Evolutionary conservation across 139 green algal species (phyloP), one percentile per base, ranked within the genome.

Genomic region (Trebouxia sp.): DNA sequence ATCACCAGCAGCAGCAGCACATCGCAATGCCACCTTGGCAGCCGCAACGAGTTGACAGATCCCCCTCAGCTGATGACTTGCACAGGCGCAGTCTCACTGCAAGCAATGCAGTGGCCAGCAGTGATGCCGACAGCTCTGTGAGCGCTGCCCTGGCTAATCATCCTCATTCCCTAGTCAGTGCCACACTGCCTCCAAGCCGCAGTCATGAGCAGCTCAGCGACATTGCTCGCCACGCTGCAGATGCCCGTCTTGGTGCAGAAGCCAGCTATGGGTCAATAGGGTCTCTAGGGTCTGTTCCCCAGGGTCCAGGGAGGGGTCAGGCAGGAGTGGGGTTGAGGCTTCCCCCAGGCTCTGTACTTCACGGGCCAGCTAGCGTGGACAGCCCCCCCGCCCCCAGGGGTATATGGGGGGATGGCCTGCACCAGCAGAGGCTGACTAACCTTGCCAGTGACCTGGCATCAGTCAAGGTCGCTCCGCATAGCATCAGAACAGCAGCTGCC

Each of bases 401-500:
- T 6, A 72, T 72, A 12, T 72, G 62, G 62, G 62, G 62, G 35
- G 62, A 72, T 45, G 62, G 62, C 32, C 28, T 72, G 62, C 62
- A 72, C 32, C 62, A 72, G 62, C 62, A 72, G 35, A 28, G 62
- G 32, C 62, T 72, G 14, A 43, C 62, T 7, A 72, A 72, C 32
- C 62, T 72, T 0, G 62, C 62, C 6, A 45, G 43, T 72, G 62
- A 72, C 35, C 62, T 72, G 32, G 62, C 62, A 8, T 9, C 12
- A 30, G 62, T 72, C 62, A 43, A 37, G 28, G 35, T 72, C 6
- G 32, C 58, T 1, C 58, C 58, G n/a, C n/a, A n/a, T 45, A 14
- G 22, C 9, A 24, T 26, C 26, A 42, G 9, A 70, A 39, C 30
- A 28, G 10, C 30, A 28, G 10, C 58, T 43, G 58, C 62, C 43